Conservation (phyloP, 1,284 basidiomycete species). For the Ganoderma sp. region DNA sequence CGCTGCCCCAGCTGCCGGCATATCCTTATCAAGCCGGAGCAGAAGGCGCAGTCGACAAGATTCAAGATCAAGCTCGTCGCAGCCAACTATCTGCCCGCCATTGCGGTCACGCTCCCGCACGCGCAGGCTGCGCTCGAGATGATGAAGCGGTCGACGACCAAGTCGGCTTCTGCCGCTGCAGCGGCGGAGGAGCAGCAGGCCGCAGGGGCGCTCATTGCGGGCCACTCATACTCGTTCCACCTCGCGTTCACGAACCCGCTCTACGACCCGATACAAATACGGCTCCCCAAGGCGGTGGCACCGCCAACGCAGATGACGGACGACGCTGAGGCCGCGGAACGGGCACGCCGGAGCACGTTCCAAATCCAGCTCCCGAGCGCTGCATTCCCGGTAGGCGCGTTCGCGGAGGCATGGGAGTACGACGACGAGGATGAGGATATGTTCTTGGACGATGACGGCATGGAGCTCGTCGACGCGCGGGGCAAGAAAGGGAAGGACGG, state of each 20-base stretch:
- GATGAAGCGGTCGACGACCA: conserved; percentile 52
- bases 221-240: conserved; percentile 85
- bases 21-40: conserved; percentile 97
- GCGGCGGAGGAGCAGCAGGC: conserved; percentile 51
- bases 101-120: conserved; percentile 76
- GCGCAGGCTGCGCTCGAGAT: conserved; percentile 50
- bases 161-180: conserved; percentile 46
- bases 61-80: conserved; percentile 99
- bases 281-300: conserved; percentile 62
- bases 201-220: conserved; percentile 62
- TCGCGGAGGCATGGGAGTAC: conserved; percentile 95
- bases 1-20: conserved; percentile 94
- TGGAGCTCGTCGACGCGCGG: conserved; percentile 45
- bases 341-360: conserved; percentile 70
- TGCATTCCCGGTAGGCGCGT: conserved; percentile 83
- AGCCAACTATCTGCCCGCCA: conserved; percentile 89
- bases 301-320: conserved; percentile 45
- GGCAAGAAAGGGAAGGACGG: conserved; percentile 49
- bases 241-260: conserved; percentile 91
- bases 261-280: conserved; percentile 91
- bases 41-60: conserved; percentile 90
- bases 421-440: conserved; percentile 91
- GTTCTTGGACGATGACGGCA: conserved; percentile 76
- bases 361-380: conserved; percentile 78
- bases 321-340: conserved; percentile 50